Conservation (phyloP, 2,329 filamentous ascomycete genomes). For the Trichoderma sp. region DNA sequence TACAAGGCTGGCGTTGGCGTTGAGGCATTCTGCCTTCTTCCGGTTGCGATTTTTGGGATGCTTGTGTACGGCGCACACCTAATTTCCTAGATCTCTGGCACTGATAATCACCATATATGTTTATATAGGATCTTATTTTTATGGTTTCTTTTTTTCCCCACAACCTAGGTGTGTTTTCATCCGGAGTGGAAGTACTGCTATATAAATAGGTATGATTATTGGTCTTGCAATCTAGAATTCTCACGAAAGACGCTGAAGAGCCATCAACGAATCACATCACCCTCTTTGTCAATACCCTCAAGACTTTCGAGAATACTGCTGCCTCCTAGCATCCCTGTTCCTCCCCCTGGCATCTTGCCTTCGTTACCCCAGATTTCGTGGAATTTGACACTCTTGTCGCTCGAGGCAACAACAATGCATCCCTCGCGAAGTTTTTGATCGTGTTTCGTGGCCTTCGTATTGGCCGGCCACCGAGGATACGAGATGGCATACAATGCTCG, state of each 20-base stretch:
- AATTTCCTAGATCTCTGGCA: neutral
- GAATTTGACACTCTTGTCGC: conserved; percentile 90
- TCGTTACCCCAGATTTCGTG: conserved; percentile 86
- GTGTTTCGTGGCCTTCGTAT: conserved; percentile 30
- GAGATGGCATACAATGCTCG: conserved; percentile 85
- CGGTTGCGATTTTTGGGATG: neutral
- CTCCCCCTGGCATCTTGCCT: conserved; percentile 50
- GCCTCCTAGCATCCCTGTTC: conserved; percentile 69
- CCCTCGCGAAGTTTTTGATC: conserved; percentile 37
- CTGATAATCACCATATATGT: neutral
- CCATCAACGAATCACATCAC: conserved; percentile 67
- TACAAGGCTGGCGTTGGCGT: conserved; percentile 1
- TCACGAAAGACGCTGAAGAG: neutral
- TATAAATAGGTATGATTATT: conserved; percentile 14
- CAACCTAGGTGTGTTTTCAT: neutral
- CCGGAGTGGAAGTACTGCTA: neutral
- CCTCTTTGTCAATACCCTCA: conserved; percentile 76
- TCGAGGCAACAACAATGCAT: conserved; percentile 88
- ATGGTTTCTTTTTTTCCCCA: neutral
- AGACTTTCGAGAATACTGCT: conserved; percentile 83
- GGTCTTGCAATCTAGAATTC: conserved; percentile 16
- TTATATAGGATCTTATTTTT: neutral
- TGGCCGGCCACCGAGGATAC: conserved; percentile 61
- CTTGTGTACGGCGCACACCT: neutral
- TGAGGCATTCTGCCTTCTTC: neutral